Base-by-base conservation (phyloP, 78 protist species). In the Reticulomyxa filosa region DNA sequence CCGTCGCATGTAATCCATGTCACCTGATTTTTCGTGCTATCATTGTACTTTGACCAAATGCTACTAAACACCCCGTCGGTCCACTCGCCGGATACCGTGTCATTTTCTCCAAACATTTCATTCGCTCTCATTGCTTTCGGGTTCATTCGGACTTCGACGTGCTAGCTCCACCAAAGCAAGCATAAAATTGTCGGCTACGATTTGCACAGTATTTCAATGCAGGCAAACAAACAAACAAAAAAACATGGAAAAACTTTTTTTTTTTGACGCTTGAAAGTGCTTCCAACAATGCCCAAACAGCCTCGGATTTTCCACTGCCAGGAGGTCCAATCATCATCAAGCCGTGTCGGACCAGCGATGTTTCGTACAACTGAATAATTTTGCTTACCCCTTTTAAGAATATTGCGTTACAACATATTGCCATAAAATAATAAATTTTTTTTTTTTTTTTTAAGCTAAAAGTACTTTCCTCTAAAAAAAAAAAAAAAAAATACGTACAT, bases 1-100 rank as follows among this genome's bases (percentile, higher is more conserved):
- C 93, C 93, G 51, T 87, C 93, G 42, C 81, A 72, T 1, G 78
- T 36, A 6, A 87, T 37, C 86, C 88, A 83, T 20, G 67, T 66
- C 34, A 37, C 42, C 25, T 30, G 23, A 48, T n/a, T 78, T 48
- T 67, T 69, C n/a, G 17, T 7, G 4, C 13, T 37, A 57, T 42
- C 61, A 75, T 38, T 25, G 2, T 66, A 70, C 27, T 62, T 52
- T 5, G 84, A 65, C 89, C 86, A 83, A 20, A 87, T 62, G 34
- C 72, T 20, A 0, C 86, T 34, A 51, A 87, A 83, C 42, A 87
- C 74, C 20, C 93, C 93, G 39, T 83, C 88, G 6, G 57, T 69
- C 93, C 93, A 87, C 57, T 87, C 88, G 46, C 56, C 59, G 5
- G 88, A 66, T 32, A 38, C 51, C 1, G 67, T 35, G 50, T 87